These are phyloP conservation scores for Fusarium circinatum DNA, from an alignment of 2,329 filamentous ascomycete genomes.

Conservation along the genomic window DNA sequence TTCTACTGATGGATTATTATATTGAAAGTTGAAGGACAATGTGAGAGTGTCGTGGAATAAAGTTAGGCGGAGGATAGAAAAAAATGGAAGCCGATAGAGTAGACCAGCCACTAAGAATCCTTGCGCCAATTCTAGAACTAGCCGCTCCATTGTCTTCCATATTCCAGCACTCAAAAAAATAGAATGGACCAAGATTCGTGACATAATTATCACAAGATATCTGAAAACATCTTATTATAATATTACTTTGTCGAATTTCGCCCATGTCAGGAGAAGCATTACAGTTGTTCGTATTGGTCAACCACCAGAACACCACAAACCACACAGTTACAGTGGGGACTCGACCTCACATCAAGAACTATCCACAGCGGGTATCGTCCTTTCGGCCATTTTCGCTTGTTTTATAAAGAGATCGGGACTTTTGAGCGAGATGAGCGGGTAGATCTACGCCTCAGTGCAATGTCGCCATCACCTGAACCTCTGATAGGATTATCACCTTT, in stretches of 20 bases:
- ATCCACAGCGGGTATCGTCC: not conserved
- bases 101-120: slow-evolving; percentile 25
- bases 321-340: not conserved
- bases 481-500: slow-evolving; percentile 22
- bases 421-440: slow-evolving; percentile 2
- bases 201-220: not conserved
- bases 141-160: not conserved
- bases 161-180: not conserved
- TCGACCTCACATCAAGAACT: not conserved
- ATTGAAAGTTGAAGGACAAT: not conserved
- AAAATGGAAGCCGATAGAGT: slow-evolving; percentile 22
- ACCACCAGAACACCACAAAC: not conserved
- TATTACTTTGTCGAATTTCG: not conserved
- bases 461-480: slow-evolving; percentile 9
- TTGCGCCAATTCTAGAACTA: slow-evolving; percentile 17
- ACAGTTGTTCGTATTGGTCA: not conserved
- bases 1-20: not conserved
- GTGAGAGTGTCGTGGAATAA: not conserved
- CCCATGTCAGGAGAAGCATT: not conserved
- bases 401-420: slow-evolving; percentile 4
- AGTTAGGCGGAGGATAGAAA: slow-evolving; percentile 13
- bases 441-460: slow-evolving; percentile 28
- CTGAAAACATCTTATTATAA: too few species aligned
- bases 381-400: slow-evolving; percentile 6
- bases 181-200: not conserved